These are phyloP conservation scores for Chaetothyriales sp. DNA, from an alignment of 2,329 filamentous ascomycete genomes.

Conservation along the genomic window DNA sequence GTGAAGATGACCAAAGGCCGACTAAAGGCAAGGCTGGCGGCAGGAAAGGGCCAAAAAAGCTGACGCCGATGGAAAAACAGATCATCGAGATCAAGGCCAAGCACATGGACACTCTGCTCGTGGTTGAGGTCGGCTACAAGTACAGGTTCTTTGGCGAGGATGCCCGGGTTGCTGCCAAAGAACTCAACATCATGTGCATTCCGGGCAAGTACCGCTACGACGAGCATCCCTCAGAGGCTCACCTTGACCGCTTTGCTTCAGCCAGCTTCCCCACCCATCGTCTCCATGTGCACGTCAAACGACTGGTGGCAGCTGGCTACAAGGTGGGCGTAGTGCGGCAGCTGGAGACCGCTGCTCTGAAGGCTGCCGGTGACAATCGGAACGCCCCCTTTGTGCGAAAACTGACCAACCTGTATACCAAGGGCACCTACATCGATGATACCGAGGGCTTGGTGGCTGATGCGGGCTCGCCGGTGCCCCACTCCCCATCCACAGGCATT, in stretches of 20 bases:
- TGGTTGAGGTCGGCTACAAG: constrained; percentile 95
- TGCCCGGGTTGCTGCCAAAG: constrained; percentile 73
- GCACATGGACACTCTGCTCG: constrained; percentile 74
- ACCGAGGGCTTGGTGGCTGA: constrained; percentile 57
- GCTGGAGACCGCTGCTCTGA: constrained; percentile 85
- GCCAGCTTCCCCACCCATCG: constrained; percentile 90
- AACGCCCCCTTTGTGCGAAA: constrained; percentile 85
- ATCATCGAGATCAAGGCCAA: constrained; percentile 87
- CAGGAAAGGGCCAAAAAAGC: constrained; percentile 66
- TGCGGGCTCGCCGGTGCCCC: constrained; percentile 40
- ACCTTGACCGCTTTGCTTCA: constrained; percentile 81
- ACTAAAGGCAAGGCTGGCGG: constrained; percentile 32
- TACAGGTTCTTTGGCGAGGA: constrained; percentile 96
- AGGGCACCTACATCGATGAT: constrained; percentile 94
- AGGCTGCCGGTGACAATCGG: constrained; percentile 86
- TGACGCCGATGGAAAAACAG: constrained; percentile 89
- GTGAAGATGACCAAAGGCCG: constrained; percentile 39
- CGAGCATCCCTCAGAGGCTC: constrained; percentile 83
- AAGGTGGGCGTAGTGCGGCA: constrained; percentile 94
- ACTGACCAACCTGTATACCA: constrained; percentile 92
- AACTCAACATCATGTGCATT: constrained; percentile 89
- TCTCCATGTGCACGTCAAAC: constrained; percentile 82
- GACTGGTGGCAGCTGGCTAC: constrained; percentile 78
- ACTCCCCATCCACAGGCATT: constrained; percentile 58
- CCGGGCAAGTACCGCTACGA: constrained; percentile 90